Conservation (phyloP, 148 eudicot genomes). For the Suaeda aralocaspica region DNA sequence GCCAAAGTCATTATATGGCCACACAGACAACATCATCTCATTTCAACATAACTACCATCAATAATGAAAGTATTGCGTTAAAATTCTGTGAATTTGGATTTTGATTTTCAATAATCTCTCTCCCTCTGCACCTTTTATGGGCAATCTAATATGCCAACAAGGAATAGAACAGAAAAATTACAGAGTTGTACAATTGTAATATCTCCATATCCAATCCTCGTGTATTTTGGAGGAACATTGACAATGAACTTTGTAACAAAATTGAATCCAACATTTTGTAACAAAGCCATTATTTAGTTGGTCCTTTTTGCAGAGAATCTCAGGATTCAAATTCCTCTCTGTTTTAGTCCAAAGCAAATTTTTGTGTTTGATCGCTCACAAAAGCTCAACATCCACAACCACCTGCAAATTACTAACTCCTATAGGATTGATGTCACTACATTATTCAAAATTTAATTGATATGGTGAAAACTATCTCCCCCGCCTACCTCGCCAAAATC, state of each 20-base stretch:
- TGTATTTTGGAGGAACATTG: background rate
- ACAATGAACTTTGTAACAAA: background rate
- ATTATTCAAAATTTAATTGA: background rate
- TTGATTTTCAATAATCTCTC: background rate
- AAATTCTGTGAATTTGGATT: background rate
- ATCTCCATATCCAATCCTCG: too few relatives aligned
- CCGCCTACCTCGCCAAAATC: constrained; percentile 85
- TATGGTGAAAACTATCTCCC: background rate
- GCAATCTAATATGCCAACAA: background rate
- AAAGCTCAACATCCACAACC: too few relatives aligned
- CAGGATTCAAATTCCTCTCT: background rate
- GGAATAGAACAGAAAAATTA: background rate
- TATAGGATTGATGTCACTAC: background rate
- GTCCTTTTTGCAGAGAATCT: background rate
- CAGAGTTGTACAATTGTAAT: too few relatives aligned
- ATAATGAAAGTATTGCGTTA: background rate
- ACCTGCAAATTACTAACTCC: background rate
- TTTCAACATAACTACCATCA: background rate
- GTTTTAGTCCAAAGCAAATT: background rate
- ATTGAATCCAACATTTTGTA: background rate
- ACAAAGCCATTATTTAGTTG: background rate
- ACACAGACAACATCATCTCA: background rate
- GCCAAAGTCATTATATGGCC: constrained; percentile 22
- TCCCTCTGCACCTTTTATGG: too few relatives aligned
- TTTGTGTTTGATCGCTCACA: too few relatives aligned